Percentiles rank a stretch among this genome's conserved stretches.
phyloP scores from a whole-genome alignment of 2,329 filamentous ascomycete species.

The Alternaria sp. region DNA sequence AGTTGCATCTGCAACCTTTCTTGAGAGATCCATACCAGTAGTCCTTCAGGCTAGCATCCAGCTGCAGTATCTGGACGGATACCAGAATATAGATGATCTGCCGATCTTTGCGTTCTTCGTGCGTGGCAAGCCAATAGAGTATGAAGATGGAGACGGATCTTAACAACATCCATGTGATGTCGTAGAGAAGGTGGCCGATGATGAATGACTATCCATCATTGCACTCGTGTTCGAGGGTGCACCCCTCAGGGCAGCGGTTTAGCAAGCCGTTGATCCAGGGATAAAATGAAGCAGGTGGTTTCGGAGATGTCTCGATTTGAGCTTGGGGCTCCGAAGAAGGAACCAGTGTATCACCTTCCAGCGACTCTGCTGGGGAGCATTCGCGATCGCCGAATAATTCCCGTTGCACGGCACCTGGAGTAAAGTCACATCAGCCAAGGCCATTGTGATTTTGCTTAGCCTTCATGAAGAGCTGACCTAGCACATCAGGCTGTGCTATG shows the following conservation, averaged over 20 bases:
- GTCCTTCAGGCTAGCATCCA: conserved; percentile 5
- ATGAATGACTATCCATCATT: background rate
- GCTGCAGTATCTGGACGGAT: conserved; percentile 1
- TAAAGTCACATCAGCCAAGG: conserved; percentile 26
- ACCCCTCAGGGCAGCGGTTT: too few species aligned
- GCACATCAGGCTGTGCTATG: conserved; percentile 33
- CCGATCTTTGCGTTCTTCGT: background rate
- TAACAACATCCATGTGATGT: conserved; percentile 3
- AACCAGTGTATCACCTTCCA: background rate
- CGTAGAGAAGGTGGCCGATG: conserved; percentile 5
- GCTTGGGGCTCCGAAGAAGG: background rate
- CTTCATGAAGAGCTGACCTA: conserved; percentile 45
- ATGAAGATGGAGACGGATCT: conserved; percentile 2
- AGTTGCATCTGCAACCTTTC: conserved; percentile 7
- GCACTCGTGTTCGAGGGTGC: background rate
- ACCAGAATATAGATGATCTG: conserved; percentile 1
- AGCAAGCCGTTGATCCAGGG: too few species aligned
- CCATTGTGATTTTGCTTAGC: conserved; percentile 46
- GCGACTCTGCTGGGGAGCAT: background rate
- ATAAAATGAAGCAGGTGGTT: too few species aligned
- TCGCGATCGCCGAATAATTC: background rate
- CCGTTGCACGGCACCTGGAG: background rate
- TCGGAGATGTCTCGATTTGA: background rate
- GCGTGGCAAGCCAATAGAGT: conserved; percentile 3
- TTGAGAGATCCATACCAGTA: conserved; percentile 7